Percentiles rank a stretch among this genome's conserved stretches.
These are phyloP conservation scores for Aspergillus nidulans DNA, from an alignment of 495 filamentous ascomycete genomes.

Conservation along the genomic window DNA sequence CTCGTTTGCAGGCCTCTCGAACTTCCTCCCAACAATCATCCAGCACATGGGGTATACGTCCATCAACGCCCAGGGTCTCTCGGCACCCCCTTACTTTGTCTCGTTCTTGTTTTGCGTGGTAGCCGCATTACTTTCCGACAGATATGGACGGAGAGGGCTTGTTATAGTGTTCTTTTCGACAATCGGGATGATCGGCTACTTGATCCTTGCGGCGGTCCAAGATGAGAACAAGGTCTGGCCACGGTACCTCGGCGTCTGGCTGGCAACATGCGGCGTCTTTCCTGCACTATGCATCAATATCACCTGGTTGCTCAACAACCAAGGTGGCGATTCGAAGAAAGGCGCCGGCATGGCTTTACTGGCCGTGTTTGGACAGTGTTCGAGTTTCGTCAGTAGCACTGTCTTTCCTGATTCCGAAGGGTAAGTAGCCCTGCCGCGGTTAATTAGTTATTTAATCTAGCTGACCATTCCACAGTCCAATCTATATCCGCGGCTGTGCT, in stretches of 20 bases:
- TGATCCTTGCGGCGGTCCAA: slow-evolving; percentile 51
- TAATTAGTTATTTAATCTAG: too few species aligned
- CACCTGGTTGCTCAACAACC: slow-evolving; percentile 58
- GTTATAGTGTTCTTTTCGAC: slow-evolving; percentile 55
- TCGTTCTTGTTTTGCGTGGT: slow-evolving; percentile 59
- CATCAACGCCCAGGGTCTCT: slow-evolving; percentile 65
- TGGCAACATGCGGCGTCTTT: slow-evolving; percentile 62
- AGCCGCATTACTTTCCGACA: slow-evolving; percentile 61
- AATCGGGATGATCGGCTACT: slow-evolving; percentile 62
- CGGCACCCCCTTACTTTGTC: slow-evolving; percentile 68
- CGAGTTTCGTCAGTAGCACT: slow-evolving; percentile 25
- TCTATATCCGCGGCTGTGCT: slow-evolving; percentile 26
- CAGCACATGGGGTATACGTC: slow-evolving; percentile 62
- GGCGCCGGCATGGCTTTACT: slow-evolving; percentile 29
- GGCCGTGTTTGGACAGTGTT: slow-evolving; percentile 30
- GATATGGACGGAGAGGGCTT: slow-evolving; percentile 55
- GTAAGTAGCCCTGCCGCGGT: neutral
- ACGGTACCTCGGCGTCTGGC: slow-evolving; percentile 57
- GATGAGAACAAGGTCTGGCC: slow-evolving; percentile 38
- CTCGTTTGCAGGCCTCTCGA: slow-evolving; percentile 47
- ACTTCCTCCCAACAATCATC: slow-evolving; percentile 71
- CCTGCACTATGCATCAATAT: slow-evolving; percentile 57
- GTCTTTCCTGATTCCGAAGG: slow-evolving; percentile 23
- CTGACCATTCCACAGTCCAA: slow-evolving; percentile 5
- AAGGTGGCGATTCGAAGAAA: slow-evolving; percentile 51